Evolutionary conservation across 768 basidiomycete genomes (phyloP).

Genomic region (Amylocystis lapponica): DNA sequence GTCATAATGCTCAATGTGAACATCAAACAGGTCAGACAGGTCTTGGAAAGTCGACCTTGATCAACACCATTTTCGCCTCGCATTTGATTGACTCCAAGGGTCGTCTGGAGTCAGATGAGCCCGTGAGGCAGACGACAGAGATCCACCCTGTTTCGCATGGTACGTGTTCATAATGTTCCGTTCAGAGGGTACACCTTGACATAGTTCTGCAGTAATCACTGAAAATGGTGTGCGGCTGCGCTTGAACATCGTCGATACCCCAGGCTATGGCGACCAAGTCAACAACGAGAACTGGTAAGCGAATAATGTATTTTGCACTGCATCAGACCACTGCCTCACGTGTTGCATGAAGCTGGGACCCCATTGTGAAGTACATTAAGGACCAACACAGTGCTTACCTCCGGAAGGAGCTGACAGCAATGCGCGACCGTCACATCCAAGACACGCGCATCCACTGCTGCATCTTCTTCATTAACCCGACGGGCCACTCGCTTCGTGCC

Average conservation of each 20-base stretch:
- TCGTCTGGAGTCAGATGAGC: constrained; percentile 79
- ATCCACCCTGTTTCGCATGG: constrained; percentile 94
- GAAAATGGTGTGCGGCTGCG: constrained; percentile 95
- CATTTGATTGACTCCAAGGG: constrained; percentile 98
- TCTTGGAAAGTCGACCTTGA: constrained; percentile 95
- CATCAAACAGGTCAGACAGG: constrained; percentile 80
- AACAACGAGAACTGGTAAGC: constrained; percentile 95
- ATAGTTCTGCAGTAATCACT: constrained; percentile 65
- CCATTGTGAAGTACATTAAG: constrained; percentile 98
- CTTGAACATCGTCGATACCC: constrained; percentile 97
- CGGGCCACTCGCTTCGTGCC: constrained; percentile 93
- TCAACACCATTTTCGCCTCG: constrained; percentile 98
- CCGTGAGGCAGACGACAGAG: constrained; percentile 92
- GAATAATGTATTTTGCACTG: background rate
- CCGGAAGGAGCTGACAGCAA: constrained; percentile 97
- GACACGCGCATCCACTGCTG: constrained; percentile 99
- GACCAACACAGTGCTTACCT: constrained; percentile 99
- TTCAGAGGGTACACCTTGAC: background rate
- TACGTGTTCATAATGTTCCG: constrained; percentile 23
- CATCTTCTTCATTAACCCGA: constrained; percentile 97
- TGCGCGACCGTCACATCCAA: constrained; percentile 97
- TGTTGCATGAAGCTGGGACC: constrained; percentile 74
- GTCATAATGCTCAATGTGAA: background rate
- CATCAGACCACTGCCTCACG: too few species aligned
- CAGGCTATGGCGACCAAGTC: constrained; percentile 96